Percentiles rank a stretch among this genome's conserved stretches.
phyloP scores from a whole-genome alignment of 148 eudicot species.

The Cornus florida region DNA sequence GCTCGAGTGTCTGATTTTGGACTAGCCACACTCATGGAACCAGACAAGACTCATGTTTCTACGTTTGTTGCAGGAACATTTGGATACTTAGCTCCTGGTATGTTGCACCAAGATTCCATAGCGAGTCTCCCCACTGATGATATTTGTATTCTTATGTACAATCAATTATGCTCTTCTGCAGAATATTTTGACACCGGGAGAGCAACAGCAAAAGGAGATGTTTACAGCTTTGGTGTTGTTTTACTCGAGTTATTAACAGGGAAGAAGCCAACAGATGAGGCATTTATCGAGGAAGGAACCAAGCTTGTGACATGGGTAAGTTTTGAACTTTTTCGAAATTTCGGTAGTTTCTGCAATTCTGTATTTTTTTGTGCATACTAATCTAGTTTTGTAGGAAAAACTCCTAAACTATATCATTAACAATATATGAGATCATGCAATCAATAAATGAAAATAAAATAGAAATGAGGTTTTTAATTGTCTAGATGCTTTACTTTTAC shows the following conservation, averaged over 20 bases:
- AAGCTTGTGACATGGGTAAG: conserved; percentile 90
- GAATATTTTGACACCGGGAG: conserved; percentile 95
- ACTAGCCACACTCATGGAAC: conserved; percentile 86
- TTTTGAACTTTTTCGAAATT: background rate
- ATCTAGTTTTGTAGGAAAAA: background rate
- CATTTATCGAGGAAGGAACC: conserved; percentile 87
- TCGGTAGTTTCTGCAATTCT: background rate
- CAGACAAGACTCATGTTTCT: conserved; percentile 88
- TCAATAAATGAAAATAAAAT: no score
- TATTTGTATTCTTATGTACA: background rate
- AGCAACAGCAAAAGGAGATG: conserved; percentile 95
- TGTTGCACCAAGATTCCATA: background rate
- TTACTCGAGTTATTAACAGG: conserved; percentile 89
- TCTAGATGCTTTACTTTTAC: no score
- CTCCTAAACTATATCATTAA: background rate
- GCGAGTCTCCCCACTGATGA: background rate
- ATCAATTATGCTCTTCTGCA: conserved; percentile 24
- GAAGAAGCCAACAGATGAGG: conserved; percentile 79
- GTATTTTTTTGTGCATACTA: background rate
- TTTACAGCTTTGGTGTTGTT: conserved; percentile 92
- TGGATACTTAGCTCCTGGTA: conserved; percentile 95
- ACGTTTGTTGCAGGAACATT: conserved; percentile 88
- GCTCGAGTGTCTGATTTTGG: conserved; percentile 93
- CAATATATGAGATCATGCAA: no score
- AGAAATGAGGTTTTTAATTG: no score